Base-by-base conservation (phyloP, 2,329 filamentous ascomycete genomes). In the Byssochlamys sp. region DNA sequence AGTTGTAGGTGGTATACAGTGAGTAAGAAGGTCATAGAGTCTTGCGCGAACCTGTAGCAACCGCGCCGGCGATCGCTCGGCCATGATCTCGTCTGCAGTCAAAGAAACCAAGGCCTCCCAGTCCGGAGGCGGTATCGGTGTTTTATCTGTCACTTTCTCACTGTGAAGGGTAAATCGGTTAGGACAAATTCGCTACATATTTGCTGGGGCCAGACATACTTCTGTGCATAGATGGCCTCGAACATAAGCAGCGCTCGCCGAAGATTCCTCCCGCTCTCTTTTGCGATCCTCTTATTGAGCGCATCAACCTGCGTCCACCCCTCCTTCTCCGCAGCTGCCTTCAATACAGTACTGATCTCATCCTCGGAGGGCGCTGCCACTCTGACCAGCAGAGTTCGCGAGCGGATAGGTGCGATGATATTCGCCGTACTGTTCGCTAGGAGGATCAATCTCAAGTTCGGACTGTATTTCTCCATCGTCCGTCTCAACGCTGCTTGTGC, bases 391-490 rank as follows among this genome's bases (percentile, higher is more conserved):
- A 99, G 78, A 55, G 91, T 96, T 73, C 94, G 82, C 67, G 89
- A 95, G 63, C 92, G 84, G 70, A 99, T 99, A 0, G 94, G 94
- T n/a, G 94, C 92, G 73, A 99, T 99, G 67, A 99, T 99, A 69
- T 97, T 97, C 62, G 91, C 91, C 25, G 94, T 99, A 64, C 89
- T 95, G 72, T 97, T 97, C 53, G 94, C 94, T 59, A 99, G 78
- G 59, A 99, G 78, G 53, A 99, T 97, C 65, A 99, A 75, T 25
- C 94, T 83, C 69, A 99, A 69, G 72, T 99, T 99, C 12, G 92
- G 91, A 67, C 89, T 95, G 80, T 99, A 99, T 75, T 99, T 99
- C 77, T 99, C 94, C 94, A 99, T 99, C 0, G 94, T 99, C 61
- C 94, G 81, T 72, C 94, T 84, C 69, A 99, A 78, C 31, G 95